These are phyloP conservation scores for Sordariomycetes sp. DNA, from an alignment of 2,329 filamentous ascomycete species.

Conservation along the genomic window DNA sequence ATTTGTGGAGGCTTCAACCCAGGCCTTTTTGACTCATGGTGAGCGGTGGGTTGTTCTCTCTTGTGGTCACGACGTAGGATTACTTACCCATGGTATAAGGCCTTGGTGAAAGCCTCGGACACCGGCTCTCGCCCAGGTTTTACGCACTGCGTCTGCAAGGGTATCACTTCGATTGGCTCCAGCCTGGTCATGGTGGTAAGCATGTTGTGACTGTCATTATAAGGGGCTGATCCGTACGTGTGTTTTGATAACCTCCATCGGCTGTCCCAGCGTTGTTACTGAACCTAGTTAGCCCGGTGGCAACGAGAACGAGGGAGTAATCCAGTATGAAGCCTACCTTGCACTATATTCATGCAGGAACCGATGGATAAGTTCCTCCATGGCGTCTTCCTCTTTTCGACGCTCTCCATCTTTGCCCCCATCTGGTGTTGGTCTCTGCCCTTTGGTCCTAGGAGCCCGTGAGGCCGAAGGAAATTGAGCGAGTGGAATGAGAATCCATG, in stretches of 20 bases:
- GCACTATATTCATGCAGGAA: neutral
- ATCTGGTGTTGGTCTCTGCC: neutral
- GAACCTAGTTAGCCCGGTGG: neutral
- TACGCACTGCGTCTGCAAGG: conserved; percentile 4
- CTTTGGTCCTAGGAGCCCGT: neutral
- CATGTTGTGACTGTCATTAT: neutral
- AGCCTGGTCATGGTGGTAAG: neutral
- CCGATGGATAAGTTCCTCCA: neutral
- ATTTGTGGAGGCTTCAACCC: conserved; percentile 7
- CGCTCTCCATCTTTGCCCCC: neutral
- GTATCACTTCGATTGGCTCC: conserved; percentile 4
- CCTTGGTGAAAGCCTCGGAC: conserved; percentile 8
- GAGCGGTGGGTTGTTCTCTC: neutral
- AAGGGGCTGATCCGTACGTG: conserved; percentile 3
- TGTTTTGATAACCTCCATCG: conserved; percentile 9
- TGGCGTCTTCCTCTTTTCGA: neutral
- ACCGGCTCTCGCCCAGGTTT: conserved; percentile 6
- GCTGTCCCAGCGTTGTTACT: conserved; percentile 8
- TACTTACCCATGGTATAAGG: conserved; percentile 8
- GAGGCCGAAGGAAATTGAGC: neutral
- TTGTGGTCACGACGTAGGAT: neutral
- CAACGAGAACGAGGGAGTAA: neutral
- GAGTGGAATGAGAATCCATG: neutral
- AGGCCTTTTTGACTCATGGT: neutral
- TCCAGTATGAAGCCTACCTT: neutral